Conservation (phyloP, 495 filamentous ascomycete genomes). For the Haplographium delicatum region DNA sequence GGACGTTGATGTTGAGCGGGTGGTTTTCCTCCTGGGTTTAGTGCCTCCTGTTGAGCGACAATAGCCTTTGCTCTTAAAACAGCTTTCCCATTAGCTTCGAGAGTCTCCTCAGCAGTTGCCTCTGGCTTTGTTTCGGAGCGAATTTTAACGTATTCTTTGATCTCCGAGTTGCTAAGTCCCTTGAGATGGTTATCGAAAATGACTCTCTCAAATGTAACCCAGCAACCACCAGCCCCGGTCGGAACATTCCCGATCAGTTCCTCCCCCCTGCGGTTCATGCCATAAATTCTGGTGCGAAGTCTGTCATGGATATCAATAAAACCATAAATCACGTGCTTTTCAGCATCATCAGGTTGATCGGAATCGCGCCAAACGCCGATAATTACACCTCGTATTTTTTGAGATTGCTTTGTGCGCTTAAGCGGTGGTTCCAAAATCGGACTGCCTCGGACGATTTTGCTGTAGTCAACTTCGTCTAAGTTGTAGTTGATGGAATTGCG, state of each 20-base stretch:
- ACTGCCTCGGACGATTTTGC: slow-evolving; percentile 13
- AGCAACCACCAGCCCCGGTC: slow-evolving; percentile 48
- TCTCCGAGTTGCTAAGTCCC: slow-evolving; percentile 38
- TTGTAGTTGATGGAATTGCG: slow-evolving; percentile 38
- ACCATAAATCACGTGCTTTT: slow-evolving; percentile 46
- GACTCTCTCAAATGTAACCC: slow-evolving; percentile 49
- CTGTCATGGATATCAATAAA: slow-evolving; percentile 51
- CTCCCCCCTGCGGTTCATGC: slow-evolving; percentile 32
- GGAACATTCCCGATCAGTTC: slow-evolving; percentile 37
- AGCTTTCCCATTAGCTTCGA: slow-evolving; percentile 30
- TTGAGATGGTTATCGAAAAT: slow-evolving; percentile 45
- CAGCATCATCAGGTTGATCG: slow-evolving; percentile 30
- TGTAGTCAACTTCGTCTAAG: slow-evolving; percentile 27
- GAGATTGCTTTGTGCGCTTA: slow-evolving; percentile 23
- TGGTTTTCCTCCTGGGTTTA: slow-evolving; percentile 11
- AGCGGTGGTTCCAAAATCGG: slow-evolving; percentile 18
- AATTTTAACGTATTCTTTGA: slow-evolving; percentile 53
- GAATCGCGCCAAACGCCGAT: slow-evolving; percentile 53
- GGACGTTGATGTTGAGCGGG: slow-evolving; percentile 22
- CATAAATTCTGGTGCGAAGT: slow-evolving; percentile 45
- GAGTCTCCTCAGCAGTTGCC: slow-evolving; percentile 29
- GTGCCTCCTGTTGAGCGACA: slow-evolving; percentile 19
- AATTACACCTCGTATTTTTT: slow-evolving; percentile 37
- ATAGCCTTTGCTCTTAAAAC: slow-evolving; percentile 35
- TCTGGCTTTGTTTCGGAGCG: slow-evolving; percentile 31